Base-by-base conservation (phyloP, 2,329 filamentous ascomycete genomes). In the Penicillium sp. region DNA sequence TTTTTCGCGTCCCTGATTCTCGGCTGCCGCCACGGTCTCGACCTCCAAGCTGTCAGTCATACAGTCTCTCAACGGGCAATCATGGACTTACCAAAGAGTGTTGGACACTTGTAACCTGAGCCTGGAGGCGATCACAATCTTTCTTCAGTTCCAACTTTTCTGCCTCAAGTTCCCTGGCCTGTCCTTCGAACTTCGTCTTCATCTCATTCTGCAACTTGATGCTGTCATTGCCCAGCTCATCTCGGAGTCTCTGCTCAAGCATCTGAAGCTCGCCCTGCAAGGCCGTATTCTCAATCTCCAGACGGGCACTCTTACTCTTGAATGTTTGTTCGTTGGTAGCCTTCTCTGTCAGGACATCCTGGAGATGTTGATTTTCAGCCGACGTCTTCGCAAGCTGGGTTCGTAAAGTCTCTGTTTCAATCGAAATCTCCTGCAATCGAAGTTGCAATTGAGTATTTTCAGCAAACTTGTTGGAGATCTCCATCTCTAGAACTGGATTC, bases 171-270 rank as follows among this genome's bases (percentile, higher is more conserved):
- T 47, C 53, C 45, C 66, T 58, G 8, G 64, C 33, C 34, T 64
- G 56, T 46, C 64, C 62, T 30, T 70, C 65, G n/a, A 63, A 67
- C 28, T 46, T 58, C 11, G 57, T 61, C 38, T 50, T 62, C 36
- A 57, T 57, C 36, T 65, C 57, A 13, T 67, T 63, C 35, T 60
- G 63, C 6, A 58, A 50, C n/a, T 56, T 45, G 13, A 59, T 41
- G 43, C 62, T 62, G 35, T 67, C 69, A 55, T 66, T 58, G 16
- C 56, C 60, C 47, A 68, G 27, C 50, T 70, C 65, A 30, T 66
- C 60, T 16, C 63, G 60, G 11, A 68, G 46, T n/a, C 49, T 63
- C 13, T 49, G 48, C 37, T 69, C 65, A 8, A 55, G 54, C 0
- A 49, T 31, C 12, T 51, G 42, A 2, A 59, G 36, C 18, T 64